phyloP scores from a whole-genome alignment of 164 flowering plant species.

The Nymphaea thermarum region DNA sequence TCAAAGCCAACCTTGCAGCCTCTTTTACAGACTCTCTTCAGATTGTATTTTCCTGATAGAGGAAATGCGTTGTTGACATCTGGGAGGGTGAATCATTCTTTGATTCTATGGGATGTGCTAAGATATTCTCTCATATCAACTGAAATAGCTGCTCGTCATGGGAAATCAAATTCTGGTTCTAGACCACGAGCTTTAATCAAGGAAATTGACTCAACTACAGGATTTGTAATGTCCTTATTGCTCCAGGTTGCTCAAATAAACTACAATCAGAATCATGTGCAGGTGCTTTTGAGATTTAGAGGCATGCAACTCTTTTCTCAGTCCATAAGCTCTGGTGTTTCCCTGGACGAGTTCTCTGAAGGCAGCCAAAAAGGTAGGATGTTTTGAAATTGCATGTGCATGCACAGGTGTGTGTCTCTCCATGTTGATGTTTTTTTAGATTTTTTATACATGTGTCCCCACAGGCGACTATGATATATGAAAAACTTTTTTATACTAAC shows the following conservation, averaged over 20 bases:
- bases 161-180: conserved; percentile 29
- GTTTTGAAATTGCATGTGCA: not conserved
- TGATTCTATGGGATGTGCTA: conserved; percentile 82
- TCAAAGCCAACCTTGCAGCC: conserved; percentile 33
- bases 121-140: conserved; percentile 74
- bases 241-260: conserved; percentile 39
- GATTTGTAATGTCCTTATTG: conserved; percentile 48
- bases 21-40: conserved; percentile 32
- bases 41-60: conserved; percentile 49
- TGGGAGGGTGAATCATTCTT: conserved; percentile 36
- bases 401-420: too few species aligned
- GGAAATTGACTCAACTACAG: conserved; percentile 57
- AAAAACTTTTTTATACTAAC: too few species aligned
- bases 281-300: conserved; percentile 57
- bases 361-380: conserved; percentile 28
- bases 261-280: conserved; percentile 32
- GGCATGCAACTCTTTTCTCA: conserved; percentile 58
- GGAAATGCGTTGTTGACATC: conserved; percentile 27
- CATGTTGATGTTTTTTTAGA: too few species aligned
- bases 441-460: too few species aligned
- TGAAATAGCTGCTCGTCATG: conserved; percentile 73
- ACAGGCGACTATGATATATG: too few species aligned
- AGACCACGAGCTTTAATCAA: conserved; percentile 36
- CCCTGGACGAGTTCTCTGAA: conserved; percentile 18
- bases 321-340: conserved; percentile 47